Evolutionary conservation across 805 yeast genomes (phyloP).

Genomic region (Wickerhamiella azyma): DNA sequence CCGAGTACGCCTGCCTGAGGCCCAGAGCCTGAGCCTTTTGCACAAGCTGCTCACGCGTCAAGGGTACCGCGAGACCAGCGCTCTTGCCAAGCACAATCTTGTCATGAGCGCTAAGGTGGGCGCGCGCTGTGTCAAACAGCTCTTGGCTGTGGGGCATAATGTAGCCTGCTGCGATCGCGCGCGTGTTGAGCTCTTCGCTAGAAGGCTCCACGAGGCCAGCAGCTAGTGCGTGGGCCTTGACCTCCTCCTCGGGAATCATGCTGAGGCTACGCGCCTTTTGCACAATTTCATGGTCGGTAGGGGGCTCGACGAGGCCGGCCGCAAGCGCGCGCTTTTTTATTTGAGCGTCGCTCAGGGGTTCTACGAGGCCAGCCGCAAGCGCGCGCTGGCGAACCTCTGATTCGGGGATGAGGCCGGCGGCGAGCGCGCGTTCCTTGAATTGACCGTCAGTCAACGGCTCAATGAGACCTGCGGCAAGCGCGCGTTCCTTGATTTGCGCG

Average conservation of each 20-base stretch:
- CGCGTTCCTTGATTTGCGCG: conserved; percentile 12
- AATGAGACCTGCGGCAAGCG: conserved; percentile 15
- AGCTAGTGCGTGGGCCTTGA: conserved; percentile 3
- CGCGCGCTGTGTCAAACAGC: conserved; percentile 9
- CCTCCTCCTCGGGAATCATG: conserved; percentile 9
- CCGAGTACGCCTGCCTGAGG: too few species aligned
- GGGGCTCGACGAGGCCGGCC: conserved; percentile 15
- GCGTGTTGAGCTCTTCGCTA: conserved; percentile 8
- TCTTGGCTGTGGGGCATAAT: conserved; percentile 9
- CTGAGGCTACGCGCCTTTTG: conserved; percentile 18
- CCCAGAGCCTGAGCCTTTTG: too few species aligned
- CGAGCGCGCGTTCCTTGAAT: conserved; percentile 6
- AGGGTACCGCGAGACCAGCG: conserved; percentile 12
- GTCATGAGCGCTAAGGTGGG: neutral
- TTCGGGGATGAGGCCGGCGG: neutral
- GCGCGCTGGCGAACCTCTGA: neutral
- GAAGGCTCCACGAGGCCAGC: conserved; percentile 12
- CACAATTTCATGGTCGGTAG: conserved; percentile 5
- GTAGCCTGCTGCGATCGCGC: conserved; percentile 19
- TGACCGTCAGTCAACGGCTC: conserved; percentile 8
- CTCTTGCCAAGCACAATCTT: conserved; percentile 5
- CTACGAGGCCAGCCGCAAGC: conserved; percentile 56
- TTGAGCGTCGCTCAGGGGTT: conserved; percentile 16
- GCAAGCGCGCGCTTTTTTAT: conserved; percentile 5
- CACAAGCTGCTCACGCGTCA: conserved; percentile 6